Evolutionary conservation across 1,284 basidiomycete genomes (phyloP), one percentile per base, ranked within the genome.

Genomic region (Ustilago trichophora): DNA sequence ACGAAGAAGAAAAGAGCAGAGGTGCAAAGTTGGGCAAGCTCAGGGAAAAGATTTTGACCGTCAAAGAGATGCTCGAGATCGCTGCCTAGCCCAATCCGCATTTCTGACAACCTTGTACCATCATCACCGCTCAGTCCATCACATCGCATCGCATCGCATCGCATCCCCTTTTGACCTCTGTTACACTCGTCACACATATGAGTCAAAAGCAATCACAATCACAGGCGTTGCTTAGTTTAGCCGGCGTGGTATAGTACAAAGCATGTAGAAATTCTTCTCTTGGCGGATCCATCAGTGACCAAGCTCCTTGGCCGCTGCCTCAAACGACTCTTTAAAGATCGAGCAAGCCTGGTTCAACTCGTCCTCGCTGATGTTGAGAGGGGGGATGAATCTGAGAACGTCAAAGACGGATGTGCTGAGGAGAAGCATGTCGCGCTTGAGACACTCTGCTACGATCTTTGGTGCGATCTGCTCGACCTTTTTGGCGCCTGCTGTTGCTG

Each of bases 1-100:
- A 91, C 75, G 84, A 81, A 15, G 89, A 89, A 75, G 91, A 93
- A 80, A 75, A 85, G 24, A 82, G 84, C 57, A 82, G 86, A 42
- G 91, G 91, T 0, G 78, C 84, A 33, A 77, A 73, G 36, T 54
- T 83, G 21, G 88, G 88, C 3, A 93, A 93, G 82, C 88, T 90
- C 80, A 84, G 90, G 42, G 91, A 93, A 82, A 85, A 91, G 64
- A 88, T 93, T 13, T 24, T 80, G 25, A 54, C 55, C 11, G 56
- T 73, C 16, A 32, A 38, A 8, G 68, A 72, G 26, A 72, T 73
- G 72, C 62, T 73, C 37, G 34, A 46, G 2, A 29, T 72, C n/a
- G 35, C 55, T 38, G 25, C 50, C 32, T 65, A 36, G 32, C 13
- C n/a, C n/a, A n/a, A n/a, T n/a, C n/a, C n/a, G n/a, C n/a, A n/a